Conservation (phyloP, 345 rosid species). For the Stellera chamaejasme region DNA sequence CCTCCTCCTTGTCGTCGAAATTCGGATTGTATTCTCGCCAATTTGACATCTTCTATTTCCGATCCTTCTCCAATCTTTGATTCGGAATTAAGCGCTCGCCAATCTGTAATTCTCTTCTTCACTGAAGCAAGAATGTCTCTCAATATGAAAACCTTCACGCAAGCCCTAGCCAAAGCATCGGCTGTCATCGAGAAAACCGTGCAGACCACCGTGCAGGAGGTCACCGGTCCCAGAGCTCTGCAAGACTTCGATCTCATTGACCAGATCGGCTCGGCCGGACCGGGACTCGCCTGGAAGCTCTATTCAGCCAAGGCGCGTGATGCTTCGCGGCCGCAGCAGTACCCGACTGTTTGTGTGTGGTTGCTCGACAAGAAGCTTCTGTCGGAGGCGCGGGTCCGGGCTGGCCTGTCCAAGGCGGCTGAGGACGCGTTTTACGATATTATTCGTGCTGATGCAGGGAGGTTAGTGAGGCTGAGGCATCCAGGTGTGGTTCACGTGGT, state of each 20-base stretch:
- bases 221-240: constrained; percentile 80
- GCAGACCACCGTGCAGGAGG: constrained; percentile 96
- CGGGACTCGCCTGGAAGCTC: constrained; percentile 92
- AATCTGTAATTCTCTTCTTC: not conserved
- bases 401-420: constrained; percentile 72
- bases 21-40: too few relatives aligned
- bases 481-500: constrained; percentile 97
- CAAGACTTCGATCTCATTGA: constrained; percentile 91
- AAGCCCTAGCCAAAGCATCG: constrained; percentile 94
- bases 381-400: constrained; percentile 70
- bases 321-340: constrained; percentile 64
- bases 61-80: too few relatives aligned
- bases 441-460: constrained; percentile 74
- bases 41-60: too few relatives aligned
- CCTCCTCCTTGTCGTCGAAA: too few relatives aligned
- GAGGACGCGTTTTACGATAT: constrained; percentile 86
- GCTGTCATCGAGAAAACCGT: constrained; percentile 97
- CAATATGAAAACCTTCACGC: constrained; percentile 85
- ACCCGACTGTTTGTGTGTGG: constrained; percentile 92
- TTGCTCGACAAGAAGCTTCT: constrained; percentile 76
- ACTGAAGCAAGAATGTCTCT: constrained; percentile 50
- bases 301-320: constrained; percentile 79
- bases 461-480: constrained; percentile 82
- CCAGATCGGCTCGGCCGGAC: constrained; percentile 99
- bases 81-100: too few relatives aligned